phyloP scores from a whole-genome alignment of 148 eudicot genomes.

The Spergularia marina region DNA sequence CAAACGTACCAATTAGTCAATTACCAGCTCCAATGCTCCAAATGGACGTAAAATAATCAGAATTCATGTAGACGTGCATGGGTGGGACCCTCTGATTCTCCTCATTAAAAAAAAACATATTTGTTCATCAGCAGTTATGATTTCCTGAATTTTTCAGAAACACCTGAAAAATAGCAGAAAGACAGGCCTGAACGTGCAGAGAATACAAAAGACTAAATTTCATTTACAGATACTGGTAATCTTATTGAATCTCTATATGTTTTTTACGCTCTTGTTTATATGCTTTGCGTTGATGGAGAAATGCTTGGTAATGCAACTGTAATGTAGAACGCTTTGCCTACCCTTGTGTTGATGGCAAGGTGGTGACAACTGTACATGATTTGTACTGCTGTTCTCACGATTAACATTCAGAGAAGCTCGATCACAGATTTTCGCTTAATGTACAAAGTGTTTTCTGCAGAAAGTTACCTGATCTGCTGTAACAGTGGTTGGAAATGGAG shows the following conservation, averaged over 20 bases:
- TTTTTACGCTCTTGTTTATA: too few species aligned
- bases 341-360: too few species aligned
- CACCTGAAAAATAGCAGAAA: background rate
- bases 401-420: background rate
- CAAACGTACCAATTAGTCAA: background rate
- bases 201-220: background rate
- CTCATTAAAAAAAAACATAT: background rate
- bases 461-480: background rate
- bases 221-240: background rate
- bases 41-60: background rate
- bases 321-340: too few species aligned
- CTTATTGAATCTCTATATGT: background rate
- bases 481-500: conserved; percentile 10
- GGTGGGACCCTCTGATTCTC: conserved; percentile 18
- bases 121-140: background rate
- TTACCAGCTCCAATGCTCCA: background rate
- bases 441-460: background rate
- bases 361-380: background rate
- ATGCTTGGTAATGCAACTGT: too few species aligned
- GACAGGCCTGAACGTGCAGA: too few species aligned
- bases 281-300: too few species aligned
- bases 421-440: background rate
- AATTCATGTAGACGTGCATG: conserved; percentile 23
- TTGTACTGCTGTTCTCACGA: background rate
- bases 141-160: background rate